Percentiles rank a stretch among this genome's conserved stretches.
phyloP scores from a whole-genome alignment of 2,329 filamentous ascomycete genomes.

The Fusarium mundagurra region DNA sequence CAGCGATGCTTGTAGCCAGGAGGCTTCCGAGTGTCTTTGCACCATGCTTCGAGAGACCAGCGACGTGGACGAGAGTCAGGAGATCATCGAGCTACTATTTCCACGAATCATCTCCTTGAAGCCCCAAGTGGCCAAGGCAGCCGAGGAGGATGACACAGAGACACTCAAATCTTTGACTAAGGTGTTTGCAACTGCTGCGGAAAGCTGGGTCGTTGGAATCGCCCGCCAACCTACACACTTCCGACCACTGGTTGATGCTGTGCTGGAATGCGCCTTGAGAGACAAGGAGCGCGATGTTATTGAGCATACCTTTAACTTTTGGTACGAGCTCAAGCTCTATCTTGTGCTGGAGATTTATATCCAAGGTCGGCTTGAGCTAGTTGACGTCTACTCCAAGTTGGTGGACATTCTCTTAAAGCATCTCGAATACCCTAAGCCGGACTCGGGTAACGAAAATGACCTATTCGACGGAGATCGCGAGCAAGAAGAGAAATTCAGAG shows the following conservation, averaged over 20 bases:
- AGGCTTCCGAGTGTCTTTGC: slow-evolving; percentile 91
- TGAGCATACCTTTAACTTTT: slow-evolving; percentile 94
- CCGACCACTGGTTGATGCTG: slow-evolving; percentile 83
- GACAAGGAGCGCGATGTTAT: slow-evolving; percentile 93
- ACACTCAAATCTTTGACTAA: slow-evolving; percentile 88
- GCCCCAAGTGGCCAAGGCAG: slow-evolving; percentile 78
- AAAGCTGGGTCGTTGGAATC: slow-evolving; percentile 93
- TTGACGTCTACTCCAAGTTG: slow-evolving; percentile 86
- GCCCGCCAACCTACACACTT: slow-evolving; percentile 86
- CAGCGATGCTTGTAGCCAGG: slow-evolving; percentile 80
- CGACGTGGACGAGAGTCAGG: slow-evolving; percentile 90
- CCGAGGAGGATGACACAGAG: slow-evolving; percentile 84
- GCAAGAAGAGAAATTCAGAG: slow-evolving; percentile 94
- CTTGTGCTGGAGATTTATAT: slow-evolving; percentile 91
- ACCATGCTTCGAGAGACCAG: slow-evolving; percentile 90
- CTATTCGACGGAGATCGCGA: slow-evolving; percentile 96
- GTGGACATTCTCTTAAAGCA: slow-evolving; percentile 94
- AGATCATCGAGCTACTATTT: slow-evolving; percentile 83
- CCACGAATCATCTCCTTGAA: slow-evolving; percentile 80
- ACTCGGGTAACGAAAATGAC: slow-evolving; percentile 78
- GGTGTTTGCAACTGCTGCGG: slow-evolving; percentile 91
- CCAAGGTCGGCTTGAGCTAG: slow-evolving; percentile 77
- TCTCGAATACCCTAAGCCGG: slow-evolving; percentile 84
- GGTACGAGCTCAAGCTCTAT: slow-evolving; percentile 98
- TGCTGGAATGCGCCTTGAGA: slow-evolving; percentile 89